These are phyloP conservation scores for Calophaca sinica DNA, from an alignment of 306 rosid species.

Conservation along the genomic window DNA sequence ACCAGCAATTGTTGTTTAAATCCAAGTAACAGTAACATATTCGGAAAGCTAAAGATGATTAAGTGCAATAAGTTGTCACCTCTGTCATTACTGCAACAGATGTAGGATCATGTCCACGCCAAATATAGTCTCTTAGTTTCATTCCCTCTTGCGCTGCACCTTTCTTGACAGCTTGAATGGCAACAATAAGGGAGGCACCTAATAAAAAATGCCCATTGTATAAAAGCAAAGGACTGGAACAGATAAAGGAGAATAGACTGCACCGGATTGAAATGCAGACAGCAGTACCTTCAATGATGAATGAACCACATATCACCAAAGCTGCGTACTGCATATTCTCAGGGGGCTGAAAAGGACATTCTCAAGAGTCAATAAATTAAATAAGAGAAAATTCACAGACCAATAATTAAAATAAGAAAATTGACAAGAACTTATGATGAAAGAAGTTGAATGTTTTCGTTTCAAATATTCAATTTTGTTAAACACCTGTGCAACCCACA, in stretches of 20 bases:
- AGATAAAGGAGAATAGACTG: constrained; percentile 30
- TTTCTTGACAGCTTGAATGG: constrained; percentile 96
- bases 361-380: constrained; percentile 39
- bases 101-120: constrained; percentile 99
- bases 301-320: constrained; percentile 89
- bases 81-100: constrained; percentile 99
- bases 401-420: constrained; percentile 14
- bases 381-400: constrained; percentile 28
- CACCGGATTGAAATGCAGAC: constrained; percentile 39
- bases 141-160: constrained; percentile 98
- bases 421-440: neutral
- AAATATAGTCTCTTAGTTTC: constrained; percentile 86
- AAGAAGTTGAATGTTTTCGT: constrained; percentile 19
- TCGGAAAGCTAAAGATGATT: constrained; percentile 2
- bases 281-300: constrained; percentile 83
- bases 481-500: constrained; percentile 89
- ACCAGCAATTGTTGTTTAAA: constrained; percentile 25
- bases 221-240: constrained; percentile 10
- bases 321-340: constrained; percentile 83
- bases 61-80: constrained; percentile 60
- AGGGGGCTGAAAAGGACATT: constrained; percentile 76
- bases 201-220: constrained; percentile 39
- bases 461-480: constrained; percentile 33
- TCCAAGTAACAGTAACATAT: neutral
- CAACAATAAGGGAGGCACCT: constrained; percentile 99